A percentile compares a stretch with the other conserved stretches of the same genome.
These are phyloP conservation scores for Eucalyptus pauciflora DNA, from an alignment of 345 rosid species.

Conservation along the genomic window DNA sequence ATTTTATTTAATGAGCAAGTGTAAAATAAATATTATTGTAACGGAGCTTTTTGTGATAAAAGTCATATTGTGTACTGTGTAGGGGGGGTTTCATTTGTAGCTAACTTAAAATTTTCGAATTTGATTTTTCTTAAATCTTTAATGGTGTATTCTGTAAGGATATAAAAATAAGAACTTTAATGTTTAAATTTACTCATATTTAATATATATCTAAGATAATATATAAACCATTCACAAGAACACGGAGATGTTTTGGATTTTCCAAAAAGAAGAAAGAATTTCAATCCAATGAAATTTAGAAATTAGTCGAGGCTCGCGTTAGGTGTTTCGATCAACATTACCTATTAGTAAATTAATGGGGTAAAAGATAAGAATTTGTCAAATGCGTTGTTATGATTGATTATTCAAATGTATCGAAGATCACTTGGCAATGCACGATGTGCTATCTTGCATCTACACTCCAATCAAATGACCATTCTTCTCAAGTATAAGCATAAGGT, in stretches of 20 bases:
- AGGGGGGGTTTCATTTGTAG: neutral
- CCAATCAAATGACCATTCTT: neutral
- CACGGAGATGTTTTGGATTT: accelerated
- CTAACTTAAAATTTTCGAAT: accelerated
- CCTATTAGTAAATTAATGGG: accelerated
- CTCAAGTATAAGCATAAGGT: neutral
- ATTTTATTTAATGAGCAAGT: neutral
- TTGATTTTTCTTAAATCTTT: neutral
- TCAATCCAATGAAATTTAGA: accelerated
- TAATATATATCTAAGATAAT: too few species aligned
- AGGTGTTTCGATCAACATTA: too few species aligned
- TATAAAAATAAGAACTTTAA: too few species aligned
- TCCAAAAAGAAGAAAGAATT: accelerated
- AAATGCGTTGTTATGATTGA: neutral
- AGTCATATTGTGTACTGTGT: neutral
- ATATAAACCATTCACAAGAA: accelerated
- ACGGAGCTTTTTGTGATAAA: neutral
- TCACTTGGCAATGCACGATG: neutral
- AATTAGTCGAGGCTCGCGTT: accelerated
- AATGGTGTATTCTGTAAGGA: accelerated
- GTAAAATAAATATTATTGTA: neutral
- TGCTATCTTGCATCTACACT: neutral
- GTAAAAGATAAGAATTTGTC: accelerated
- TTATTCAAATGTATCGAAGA: accelerated
- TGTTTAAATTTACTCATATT: too few species aligned